A percentile compares a stretch with the other conserved stretches of the same genome.
These are phyloP conservation scores for Blastocystis sp. DNA, from an alignment of 352 stramenopile genomes.

Conservation along the genomic window DNA sequence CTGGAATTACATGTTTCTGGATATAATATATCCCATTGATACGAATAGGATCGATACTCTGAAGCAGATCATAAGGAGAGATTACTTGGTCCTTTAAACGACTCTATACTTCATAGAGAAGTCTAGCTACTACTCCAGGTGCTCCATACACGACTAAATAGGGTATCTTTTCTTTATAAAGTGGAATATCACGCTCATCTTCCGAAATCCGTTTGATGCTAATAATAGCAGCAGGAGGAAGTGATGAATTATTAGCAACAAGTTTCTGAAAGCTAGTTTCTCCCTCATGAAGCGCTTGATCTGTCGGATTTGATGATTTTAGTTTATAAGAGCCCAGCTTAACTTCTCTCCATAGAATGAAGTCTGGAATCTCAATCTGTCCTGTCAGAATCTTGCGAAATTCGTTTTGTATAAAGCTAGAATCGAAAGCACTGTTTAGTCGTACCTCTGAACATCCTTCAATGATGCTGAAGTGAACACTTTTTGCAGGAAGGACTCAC, in stretches of 20 bases:
- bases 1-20: slow-evolving; percentile 71
- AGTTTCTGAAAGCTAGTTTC: background rate
- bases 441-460: background rate
- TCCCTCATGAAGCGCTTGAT: background rate
- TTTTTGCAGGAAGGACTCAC: slow-evolving; percentile 22
- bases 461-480: slow-evolving; percentile 50
- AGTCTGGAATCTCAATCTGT: background rate
- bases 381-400: background rate
- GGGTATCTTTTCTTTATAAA: slow-evolving; percentile 66
- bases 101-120: background rate
- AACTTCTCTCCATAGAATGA: slow-evolving; percentile 53
- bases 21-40: slow-evolving; percentile 83
- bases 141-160: slow-evolving; percentile 78
- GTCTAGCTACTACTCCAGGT: slow-evolving; percentile 67
- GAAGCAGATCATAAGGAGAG: slow-evolving; percentile 70
- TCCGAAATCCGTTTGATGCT: slow-evolving; percentile 64
- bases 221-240: slow-evolving; percentile 32
- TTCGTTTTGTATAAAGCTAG: slow-evolving; percentile 26
- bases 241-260: background rate
- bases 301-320: background rate
- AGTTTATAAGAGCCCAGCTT: slow-evolving; percentile 5
- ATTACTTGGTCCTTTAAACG: slow-evolving; percentile 77
- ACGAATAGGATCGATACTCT: slow-evolving; percentile 61
- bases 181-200: background rate
- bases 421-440: background rate